Percentiles rank a stretch among this genome's conserved stretches.
Conservation (phyloP, 1,284 basidiomycete genomes). For the Earliella scabrosa region DNA sequence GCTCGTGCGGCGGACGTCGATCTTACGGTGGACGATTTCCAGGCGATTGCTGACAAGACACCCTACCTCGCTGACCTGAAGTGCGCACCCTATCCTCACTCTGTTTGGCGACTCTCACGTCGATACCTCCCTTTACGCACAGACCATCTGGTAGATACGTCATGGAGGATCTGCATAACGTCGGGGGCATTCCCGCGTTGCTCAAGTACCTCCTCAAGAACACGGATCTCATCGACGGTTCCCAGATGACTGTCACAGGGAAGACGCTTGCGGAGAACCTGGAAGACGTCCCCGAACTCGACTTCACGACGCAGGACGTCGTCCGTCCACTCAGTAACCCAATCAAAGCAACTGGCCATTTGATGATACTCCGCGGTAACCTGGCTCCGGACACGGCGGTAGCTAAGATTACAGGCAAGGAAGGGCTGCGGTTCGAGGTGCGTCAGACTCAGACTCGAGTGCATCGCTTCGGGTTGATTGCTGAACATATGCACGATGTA, state of each 20-base stretch:
- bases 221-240: conserved; percentile 88
- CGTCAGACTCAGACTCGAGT: too few relatives aligned
- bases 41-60: conserved; percentile 83
- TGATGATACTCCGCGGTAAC: conserved; percentile 91
- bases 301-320: conserved; percentile 84
- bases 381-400: conserved; percentile 92
- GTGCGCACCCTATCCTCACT: conserved; percentile 39
- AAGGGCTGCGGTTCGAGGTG: conserved; percentile 89
- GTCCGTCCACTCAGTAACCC: conserved; percentile 81
- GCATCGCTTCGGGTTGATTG: too few relatives aligned
- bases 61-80: conserved; percentile 96
- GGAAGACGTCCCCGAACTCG: conserved; percentile 76
- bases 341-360: conserved; percentile 90
- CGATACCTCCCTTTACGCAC: too few relatives aligned
- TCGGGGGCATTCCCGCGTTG: conserved; percentile 86
- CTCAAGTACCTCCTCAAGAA: conserved; percentile 89
- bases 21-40: conserved; percentile 94
- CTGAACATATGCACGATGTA: too few relatives aligned
- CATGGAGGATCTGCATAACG: conserved; percentile 95
- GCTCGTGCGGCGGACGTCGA: conserved; percentile 89
- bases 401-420: conserved; percentile 96
- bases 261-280: conserved; percentile 94
- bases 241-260: conserved; percentile 92
- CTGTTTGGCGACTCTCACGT: conserved; percentile 2
- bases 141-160: conserved; percentile 93